A percentile compares a stretch with the other conserved stretches of the same genome.
Evolutionary conservation across 225 moss, liverwort and hornwort genomes (phyloP).

Genomic region (Sphagnum contortum): DNA sequence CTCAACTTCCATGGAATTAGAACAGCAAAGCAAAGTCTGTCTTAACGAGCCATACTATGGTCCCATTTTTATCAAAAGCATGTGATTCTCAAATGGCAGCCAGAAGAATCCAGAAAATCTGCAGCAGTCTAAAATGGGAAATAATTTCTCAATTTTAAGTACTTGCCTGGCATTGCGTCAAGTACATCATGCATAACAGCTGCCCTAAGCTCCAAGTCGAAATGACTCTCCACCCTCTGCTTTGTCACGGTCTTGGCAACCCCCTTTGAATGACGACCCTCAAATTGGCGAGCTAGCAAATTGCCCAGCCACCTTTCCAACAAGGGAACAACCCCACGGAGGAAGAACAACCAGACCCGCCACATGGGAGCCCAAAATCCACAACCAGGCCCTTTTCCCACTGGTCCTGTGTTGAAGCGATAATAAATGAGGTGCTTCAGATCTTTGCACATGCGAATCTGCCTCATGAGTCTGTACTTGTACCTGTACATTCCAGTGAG

Average conservation of each 20-base stretch:
- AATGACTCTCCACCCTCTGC: slow-evolving; percentile 99
- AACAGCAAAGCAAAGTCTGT: no score
- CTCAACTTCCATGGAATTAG: background rate
- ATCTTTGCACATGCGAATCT: slow-evolving; percentile 99
- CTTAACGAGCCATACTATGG: no score
- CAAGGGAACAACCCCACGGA: slow-evolving; percentile 92
- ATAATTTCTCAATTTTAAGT: background rate
- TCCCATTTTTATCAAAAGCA: no score
- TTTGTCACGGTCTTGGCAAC: slow-evolving; percentile 99
- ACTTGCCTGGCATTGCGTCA: slow-evolving; percentile 88
- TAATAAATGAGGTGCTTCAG: slow-evolving; percentile 97
- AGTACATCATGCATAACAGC: slow-evolving; percentile 99
- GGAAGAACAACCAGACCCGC: slow-evolving; percentile 98
- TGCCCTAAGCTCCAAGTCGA: slow-evolving; percentile 93
- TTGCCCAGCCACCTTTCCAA: slow-evolving; percentile 98
- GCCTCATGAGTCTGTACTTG: slow-evolving; percentile 98
- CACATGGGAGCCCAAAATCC: slow-evolving; percentile 99
- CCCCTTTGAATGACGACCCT: slow-evolving; percentile 99
- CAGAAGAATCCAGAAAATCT: no score
- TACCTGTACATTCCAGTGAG: slow-evolving; percentile 99
- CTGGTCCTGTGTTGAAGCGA: slow-evolving; percentile 96
- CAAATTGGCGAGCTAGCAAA: slow-evolving; percentile 93
- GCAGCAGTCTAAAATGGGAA: background rate
- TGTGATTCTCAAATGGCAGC: no score
- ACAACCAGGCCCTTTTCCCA: slow-evolving; percentile 98